Evolutionary conservation across 2,329 filamentous ascomycete genomes (phyloP).

Genomic region (Diaporthe batatas): DNA sequence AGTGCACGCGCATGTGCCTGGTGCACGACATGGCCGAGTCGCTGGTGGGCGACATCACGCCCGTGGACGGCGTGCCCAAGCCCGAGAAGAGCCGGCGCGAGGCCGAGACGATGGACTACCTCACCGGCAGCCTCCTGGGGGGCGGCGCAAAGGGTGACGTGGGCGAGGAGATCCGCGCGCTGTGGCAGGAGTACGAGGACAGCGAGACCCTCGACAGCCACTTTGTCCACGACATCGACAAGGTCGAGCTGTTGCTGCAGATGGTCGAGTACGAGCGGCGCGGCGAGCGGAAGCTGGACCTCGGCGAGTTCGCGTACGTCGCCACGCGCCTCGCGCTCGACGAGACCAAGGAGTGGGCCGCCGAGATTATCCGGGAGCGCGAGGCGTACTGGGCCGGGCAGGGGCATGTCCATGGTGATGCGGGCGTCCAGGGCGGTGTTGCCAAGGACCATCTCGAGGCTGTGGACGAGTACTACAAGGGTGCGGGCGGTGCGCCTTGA

Average conservation of each 20-base stretch:
- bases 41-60: slow-evolving; percentile 96
- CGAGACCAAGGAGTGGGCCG: slow-evolving; percentile 85
- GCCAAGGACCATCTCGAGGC: slow-evolving; percentile 53
- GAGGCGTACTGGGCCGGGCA: slow-evolving; percentile 76
- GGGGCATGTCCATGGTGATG: slow-evolving; percentile 61
- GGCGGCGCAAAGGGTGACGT: slow-evolving; percentile 72
- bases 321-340: slow-evolving; percentile 78
- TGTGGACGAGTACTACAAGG: slow-evolving; percentile 65
- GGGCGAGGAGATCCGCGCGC: slow-evolving; percentile 74
- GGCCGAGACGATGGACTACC: slow-evolving; percentile 90
- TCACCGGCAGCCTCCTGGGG: slow-evolving; percentile 79
- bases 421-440: slow-evolving; percentile 57
- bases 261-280: slow-evolving; percentile 96
- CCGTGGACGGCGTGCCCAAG: slow-evolving; percentile 87
- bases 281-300: slow-evolving; percentile 74
- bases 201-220: slow-evolving; percentile 84
- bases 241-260: slow-evolving; percentile 93
- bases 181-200: slow-evolving; percentile 98
- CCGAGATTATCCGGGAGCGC: slow-evolving; percentile 81
- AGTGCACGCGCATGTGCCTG: slow-evolving; percentile 95
- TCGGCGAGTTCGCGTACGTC: slow-evolving; percentile 90
- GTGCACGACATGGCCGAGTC: slow-evolving; percentile 98
- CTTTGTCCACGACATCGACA: slow-evolving; percentile 97
- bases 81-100: slow-evolving; percentile 91
- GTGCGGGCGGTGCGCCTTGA: slow-evolving; percentile 41